Conservation (phyloP, 305 asterid species). For the Fraxinus sp. region DNA sequence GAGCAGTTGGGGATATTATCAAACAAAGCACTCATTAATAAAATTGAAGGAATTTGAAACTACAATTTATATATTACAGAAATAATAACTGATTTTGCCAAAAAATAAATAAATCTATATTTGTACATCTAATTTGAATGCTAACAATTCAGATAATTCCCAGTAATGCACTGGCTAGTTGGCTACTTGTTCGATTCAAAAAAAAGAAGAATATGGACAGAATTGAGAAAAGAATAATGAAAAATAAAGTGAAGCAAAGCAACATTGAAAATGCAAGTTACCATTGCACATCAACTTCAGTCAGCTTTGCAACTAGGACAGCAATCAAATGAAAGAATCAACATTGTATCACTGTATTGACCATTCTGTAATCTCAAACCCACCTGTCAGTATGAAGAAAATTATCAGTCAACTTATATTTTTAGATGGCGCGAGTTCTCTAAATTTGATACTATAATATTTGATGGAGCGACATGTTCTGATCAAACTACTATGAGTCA, state of each 20-base stretch:
- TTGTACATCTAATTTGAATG: too few relatives aligned
- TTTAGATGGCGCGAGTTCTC: background rate
- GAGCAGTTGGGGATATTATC: too few relatives aligned
- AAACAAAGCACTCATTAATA: too few relatives aligned
- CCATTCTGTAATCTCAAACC: background rate
- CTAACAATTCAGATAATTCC: too few relatives aligned
- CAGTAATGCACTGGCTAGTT: too few relatives aligned
- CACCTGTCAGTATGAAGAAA: background rate
- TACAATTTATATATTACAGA: too few relatives aligned
- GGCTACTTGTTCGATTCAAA: too few relatives aligned
- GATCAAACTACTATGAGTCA: conserved; percentile 34
- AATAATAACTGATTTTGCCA: too few relatives aligned
- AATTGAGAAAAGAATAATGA: background rate
- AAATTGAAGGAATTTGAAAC: too few relatives aligned
- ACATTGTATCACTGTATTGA: background rate
- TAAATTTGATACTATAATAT: background rate
- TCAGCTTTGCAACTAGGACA: background rate
- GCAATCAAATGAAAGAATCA: too few relatives aligned
- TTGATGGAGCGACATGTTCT: background rate
- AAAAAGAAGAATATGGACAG: background rate
- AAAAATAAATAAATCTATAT: too few relatives aligned
- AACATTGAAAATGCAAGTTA: background rate
- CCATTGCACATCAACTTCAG: background rate
- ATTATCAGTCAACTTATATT: background rate
- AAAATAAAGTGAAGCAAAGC: background rate